Evolutionary conservation across 805 yeast genomes (phyloP).

Genomic region (Cyberlindnera maritima): DNA sequence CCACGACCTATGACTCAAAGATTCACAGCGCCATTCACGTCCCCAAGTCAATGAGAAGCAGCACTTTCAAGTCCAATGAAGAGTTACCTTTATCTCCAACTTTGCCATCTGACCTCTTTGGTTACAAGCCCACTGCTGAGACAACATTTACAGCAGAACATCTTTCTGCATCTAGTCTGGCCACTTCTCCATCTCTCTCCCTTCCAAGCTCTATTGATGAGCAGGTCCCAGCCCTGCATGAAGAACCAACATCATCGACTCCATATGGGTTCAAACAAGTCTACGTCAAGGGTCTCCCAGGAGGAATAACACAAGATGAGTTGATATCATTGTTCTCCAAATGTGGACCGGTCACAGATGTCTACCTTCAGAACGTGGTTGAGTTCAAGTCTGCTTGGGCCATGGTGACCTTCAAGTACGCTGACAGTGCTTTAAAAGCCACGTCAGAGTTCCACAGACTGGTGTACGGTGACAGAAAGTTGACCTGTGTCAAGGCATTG

Average conservation of each 20-base stretch:
- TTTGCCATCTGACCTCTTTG: background rate
- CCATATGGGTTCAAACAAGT: slow-evolving; percentile 27
- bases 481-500: slow-evolving; percentile 31
- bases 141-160: background rate
- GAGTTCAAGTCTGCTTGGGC: slow-evolving; percentile 38
- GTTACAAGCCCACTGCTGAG: too few relatives aligned
- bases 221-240: background rate
- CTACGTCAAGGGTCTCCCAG: slow-evolving; percentile 49
- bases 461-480: slow-evolving; percentile 26
- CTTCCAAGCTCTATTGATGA: background rate
- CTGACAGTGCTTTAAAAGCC: slow-evolving; percentile 45
- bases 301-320: slow-evolving; percentile 35
- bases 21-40: slow-evolving; percentile 41
- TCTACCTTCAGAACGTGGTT: slow-evolving; percentile 48
- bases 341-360: slow-evolving; percentile 49
- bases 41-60: slow-evolving; percentile 24
- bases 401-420: slow-evolving; percentile 44
- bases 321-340: slow-evolving; percentile 42
- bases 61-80: background rate
- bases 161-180: slow-evolving; percentile 6
- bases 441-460: slow-evolving; percentile 32
- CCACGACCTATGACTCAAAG: slow-evolving; percentile 28
- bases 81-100: background rate
- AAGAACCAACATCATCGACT: background rate
- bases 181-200: background rate